Evolutionary conservation across 495 filamentous ascomycete genomes (phyloP).

Genomic region (Hypomontagnella submonticulosa): DNA sequence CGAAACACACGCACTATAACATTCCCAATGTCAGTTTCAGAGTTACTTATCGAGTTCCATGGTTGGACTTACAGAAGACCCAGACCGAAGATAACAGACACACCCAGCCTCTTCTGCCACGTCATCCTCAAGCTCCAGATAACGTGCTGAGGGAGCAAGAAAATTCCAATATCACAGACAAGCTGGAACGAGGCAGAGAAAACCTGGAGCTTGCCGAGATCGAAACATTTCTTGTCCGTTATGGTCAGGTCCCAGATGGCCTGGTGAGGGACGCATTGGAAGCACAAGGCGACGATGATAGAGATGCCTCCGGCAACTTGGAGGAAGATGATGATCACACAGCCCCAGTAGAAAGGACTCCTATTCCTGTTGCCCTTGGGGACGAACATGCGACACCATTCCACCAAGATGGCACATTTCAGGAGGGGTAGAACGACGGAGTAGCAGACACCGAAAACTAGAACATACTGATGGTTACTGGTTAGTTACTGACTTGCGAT

Average conservation of each 20-base stretch:
- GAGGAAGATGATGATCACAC: not conserved
- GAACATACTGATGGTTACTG: not conserved
- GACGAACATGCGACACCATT: not conserved
- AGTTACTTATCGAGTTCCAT: not conserved
- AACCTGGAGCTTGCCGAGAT: not conserved
- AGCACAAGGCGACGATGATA: not conserved
- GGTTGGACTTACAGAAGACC: not conserved
- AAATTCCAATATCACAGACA: not conserved
- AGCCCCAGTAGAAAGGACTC: not conserved
- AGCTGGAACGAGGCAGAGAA: not conserved
- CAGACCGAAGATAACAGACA: not conserved
- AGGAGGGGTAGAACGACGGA: not conserved
- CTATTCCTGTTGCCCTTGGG: not conserved
- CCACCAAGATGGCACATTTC: not conserved
- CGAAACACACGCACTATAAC: constrained; percentile 1
- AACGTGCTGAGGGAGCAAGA: not conserved
- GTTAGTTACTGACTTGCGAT: not conserved
- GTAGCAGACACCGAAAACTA: constrained; percentile 1
- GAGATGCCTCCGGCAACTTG: not conserved
- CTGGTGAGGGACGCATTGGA: not conserved
- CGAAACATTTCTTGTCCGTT: not conserved
- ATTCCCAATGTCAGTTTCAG: not conserved
- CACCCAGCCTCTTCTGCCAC: constrained; percentile 5
- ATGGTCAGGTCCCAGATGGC: not conserved
- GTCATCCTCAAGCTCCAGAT: not conserved